Percentiles rank a stretch among this genome's conserved stretches.
Evolutionary conservation across 257 asterid species (phyloP).

Genomic region (Phtheirospermum japonicum): DNA sequence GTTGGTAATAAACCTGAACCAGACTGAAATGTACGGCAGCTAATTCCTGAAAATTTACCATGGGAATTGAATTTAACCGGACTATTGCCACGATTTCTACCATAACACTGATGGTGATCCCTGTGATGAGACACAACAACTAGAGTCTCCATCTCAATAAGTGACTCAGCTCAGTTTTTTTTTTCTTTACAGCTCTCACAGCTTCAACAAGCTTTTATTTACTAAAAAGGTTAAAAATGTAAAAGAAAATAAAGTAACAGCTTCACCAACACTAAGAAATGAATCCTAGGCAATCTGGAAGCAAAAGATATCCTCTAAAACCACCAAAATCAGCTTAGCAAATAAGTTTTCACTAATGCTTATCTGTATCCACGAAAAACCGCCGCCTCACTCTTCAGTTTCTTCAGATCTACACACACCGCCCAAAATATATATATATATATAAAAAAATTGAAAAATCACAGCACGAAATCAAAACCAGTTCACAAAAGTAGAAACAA

Average conservation of each 20-base stretch:
- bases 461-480: slow-evolving; percentile 18
- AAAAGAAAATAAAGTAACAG: not conserved
- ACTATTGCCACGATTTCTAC: slow-evolving; percentile 29
- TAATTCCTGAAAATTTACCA: slow-evolving; percentile 41
- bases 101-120: slow-evolving; percentile 48
- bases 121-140: slow-evolving; percentile 55
- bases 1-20: slow-evolving; percentile 63
- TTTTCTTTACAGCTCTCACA: not conserved
- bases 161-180: not conserved
- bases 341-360: slow-evolving; percentile 34
- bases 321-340: slow-evolving; percentile 46
- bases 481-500: not conserved
- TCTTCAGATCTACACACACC: slow-evolving; percentile 64
- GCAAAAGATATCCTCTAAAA: slow-evolving; percentile 49
- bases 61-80: slow-evolving; percentile 37
- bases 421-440: not conserved
- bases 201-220: not conserved
- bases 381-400: slow-evolving; percentile 35
- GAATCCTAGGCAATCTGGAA: slow-evolving; percentile 15
- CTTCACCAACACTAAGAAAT: slow-evolving; percentile 17
- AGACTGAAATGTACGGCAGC: slow-evolving; percentile 58
- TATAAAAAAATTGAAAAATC: not conserved
- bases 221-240: no score
- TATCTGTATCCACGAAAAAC: slow-evolving; percentile 32
- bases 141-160: slow-evolving; percentile 54